These are phyloP conservation scores for Ceratocystis albifundus DNA, from an alignment of 2,329 filamentous ascomycete genomes.

Conservation along the genomic window DNA sequence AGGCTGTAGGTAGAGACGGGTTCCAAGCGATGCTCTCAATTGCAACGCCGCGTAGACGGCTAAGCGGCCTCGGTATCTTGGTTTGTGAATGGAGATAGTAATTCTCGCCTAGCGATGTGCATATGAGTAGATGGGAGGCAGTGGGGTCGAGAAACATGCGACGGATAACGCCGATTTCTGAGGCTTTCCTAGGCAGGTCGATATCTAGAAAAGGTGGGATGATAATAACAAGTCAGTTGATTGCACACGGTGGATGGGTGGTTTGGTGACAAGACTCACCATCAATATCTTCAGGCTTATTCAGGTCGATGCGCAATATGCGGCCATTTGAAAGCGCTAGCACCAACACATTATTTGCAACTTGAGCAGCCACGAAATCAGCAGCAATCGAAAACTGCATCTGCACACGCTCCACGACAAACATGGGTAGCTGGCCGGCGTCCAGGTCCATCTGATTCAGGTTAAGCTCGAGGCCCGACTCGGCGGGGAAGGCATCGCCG, in stretches of 20 bases:
- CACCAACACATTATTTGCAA: slow-evolving; percentile 92
- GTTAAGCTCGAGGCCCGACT: slow-evolving; percentile 43
- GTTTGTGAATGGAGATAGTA: slow-evolving; percentile 97
- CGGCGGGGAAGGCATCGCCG: slow-evolving; percentile 55
- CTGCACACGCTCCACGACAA: slow-evolving; percentile 84
- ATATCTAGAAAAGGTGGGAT: slow-evolving; percentile 52
- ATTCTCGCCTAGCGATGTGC: slow-evolving; percentile 84
- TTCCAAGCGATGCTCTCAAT: slow-evolving; percentile 94
- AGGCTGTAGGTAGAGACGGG: slow-evolving; percentile 80
- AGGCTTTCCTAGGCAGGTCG: slow-evolving; percentile 84
- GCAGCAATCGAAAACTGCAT: slow-evolving; percentile 89
- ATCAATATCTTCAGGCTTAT: slow-evolving; percentile 90
- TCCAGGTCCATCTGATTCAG: slow-evolving; percentile 37
- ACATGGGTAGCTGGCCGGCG: slow-evolving; percentile 68
- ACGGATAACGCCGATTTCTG: slow-evolving; percentile 82
- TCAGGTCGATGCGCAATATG: slow-evolving; percentile 86
- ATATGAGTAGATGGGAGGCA: slow-evolving; percentile 84
- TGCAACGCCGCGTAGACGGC: slow-evolving; percentile 69
- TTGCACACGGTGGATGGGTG: too few relatives aligned
- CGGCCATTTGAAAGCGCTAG: slow-evolving; percentile 84
- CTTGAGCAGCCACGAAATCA: slow-evolving; percentile 91
- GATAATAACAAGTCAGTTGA: background rate
- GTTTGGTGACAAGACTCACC: slow-evolving; percentile 37
- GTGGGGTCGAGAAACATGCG: slow-evolving; percentile 97
- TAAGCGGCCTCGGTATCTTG: slow-evolving; percentile 69